Base-by-base conservation (phyloP, 805 yeast genomes). In the Dipodascopsis tothii region DNA sequence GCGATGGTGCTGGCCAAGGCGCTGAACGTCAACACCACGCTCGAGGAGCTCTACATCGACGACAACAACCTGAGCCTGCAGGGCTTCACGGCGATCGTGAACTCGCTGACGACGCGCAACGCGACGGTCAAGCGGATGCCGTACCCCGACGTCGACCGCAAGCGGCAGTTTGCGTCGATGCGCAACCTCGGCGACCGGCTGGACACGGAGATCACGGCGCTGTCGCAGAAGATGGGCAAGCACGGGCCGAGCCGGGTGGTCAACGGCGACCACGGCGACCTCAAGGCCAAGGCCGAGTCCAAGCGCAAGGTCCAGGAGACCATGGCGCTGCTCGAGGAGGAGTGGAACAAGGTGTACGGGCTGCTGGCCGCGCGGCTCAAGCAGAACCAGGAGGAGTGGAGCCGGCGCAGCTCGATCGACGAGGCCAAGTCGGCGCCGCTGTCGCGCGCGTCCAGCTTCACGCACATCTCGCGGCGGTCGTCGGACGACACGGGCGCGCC, bases 1-100 rank as follows among this genome's bases (percentile, higher is more conserved):
- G 58, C 58, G 14, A 48, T 44, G 43, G 22, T 39, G 9, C 41
- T 54, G n/a, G 56, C 55, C 6, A 37, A 54, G 22, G 53, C 52
- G 17, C 45, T 54, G 27, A 33, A 38, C 3, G 33, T 28, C 16
- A 54, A 54, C 33, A 36, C 43, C 21, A 18, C 55, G 6, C 35
- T 54, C 16, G 46, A 54, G 3, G 36, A 52, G 18, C 20, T 54
- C 5, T 30, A 44, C 33, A 37, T 54, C 6, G 58, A 54, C 34
- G 58, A 54, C 35, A 54, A 54, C 41, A 44, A 44, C 11, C 37
- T 54, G 21, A 52, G 48, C 18, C 35, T 51, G 21, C 56, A 54
- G 14, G 58, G 57, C 20, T 54, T 52, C 39, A 49, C 53, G 5
- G 50, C 46, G 20, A 33, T 50, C 16, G 53, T 49, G 16, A 45